These are phyloP conservation scores for Austroboletus festivus DNA, from an alignment of 768 basidiomycete species.

Conservation along the genomic window DNA sequence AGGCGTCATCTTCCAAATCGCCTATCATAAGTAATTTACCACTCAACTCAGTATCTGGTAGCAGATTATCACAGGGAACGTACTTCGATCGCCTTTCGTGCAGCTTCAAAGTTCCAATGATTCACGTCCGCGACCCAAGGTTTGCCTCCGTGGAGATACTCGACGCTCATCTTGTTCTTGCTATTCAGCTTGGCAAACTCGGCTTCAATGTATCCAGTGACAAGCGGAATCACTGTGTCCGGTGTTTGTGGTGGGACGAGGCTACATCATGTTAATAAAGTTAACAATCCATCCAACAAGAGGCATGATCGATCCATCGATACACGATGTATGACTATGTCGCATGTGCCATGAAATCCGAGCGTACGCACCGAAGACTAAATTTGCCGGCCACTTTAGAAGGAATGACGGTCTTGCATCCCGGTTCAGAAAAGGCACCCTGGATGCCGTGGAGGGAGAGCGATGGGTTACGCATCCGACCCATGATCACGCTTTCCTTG, in stretches of 20 bases:
- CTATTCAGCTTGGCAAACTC: slow-evolving; percentile 84
- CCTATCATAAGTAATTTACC: slow-evolving; percentile 5
- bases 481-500: slow-evolving; percentile 83
- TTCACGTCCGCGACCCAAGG: slow-evolving; percentile 85
- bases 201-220: slow-evolving; percentile 61
- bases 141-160: slow-evolving; percentile 76
- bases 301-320: too few relatives aligned
- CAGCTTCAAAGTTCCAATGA: slow-evolving; percentile 94
- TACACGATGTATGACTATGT: too few relatives aligned
- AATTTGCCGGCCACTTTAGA: slow-evolving; percentile 89
- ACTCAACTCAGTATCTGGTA: too few relatives aligned
- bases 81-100: slow-evolving; percentile 79
- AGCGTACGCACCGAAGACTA: slow-evolving; percentile 70
- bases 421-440: slow-evolving; percentile 83
- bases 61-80: slow-evolving; percentile 3
- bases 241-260: slow-evolving; percentile 88
- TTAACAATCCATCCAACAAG: background rate
- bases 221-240: slow-evolving; percentile 66
- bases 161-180: slow-evolving; percentile 77
- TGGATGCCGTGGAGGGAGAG: slow-evolving; percentile 94
- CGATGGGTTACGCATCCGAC: slow-evolving; percentile 86
- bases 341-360: too few relatives aligned
- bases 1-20: slow-evolving; percentile 68
- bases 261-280: slow-evolving; percentile 28
- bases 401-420: slow-evolving; percentile 92